A percentile compares a stretch with the other conserved stretches of the same genome.
Evolutionary conservation across 2,329 filamentous ascomycete genomes (phyloP).

Genomic region (Sporothrix sp.): DNA sequence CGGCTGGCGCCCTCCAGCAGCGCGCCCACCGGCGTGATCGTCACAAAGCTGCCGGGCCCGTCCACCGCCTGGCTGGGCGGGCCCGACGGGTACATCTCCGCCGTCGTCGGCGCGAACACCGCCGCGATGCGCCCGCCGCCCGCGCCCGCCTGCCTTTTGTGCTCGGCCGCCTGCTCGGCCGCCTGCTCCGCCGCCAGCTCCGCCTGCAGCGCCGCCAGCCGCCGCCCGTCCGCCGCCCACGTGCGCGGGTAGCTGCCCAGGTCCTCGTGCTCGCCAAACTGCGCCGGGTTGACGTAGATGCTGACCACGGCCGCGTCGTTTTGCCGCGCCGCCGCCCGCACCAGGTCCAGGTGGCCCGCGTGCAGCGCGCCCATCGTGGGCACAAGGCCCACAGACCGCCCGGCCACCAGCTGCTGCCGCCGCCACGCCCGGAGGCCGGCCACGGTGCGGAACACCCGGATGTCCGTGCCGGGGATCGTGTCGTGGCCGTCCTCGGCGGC

Average conservation of each 20-base stretch:
- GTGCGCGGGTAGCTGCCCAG: slow-evolving; percentile 82
- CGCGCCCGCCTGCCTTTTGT: too few species aligned
- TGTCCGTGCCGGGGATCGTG: slow-evolving; percentile 46
- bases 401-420: slow-evolving; percentile 51
- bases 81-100: slow-evolving; percentile 79
- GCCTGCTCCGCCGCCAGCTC: too few species aligned
- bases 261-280: slow-evolving; percentile 87
- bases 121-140: too few species aligned
- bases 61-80: slow-evolving; percentile 61
- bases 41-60: slow-evolving; percentile 81
- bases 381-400: slow-evolving; percentile 73
- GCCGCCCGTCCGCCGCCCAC: slow-evolving; percentile 66
- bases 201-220: slow-evolving; percentile 57
- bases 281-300: slow-evolving; percentile 93
- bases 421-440: slow-evolving; percentile 60
- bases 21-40: slow-evolving; percentile 72
- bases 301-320: slow-evolving; percentile 83
- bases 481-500: slow-evolving; percentile 23
- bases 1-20: slow-evolving; percentile 76
- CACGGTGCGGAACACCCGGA: slow-evolving; percentile 69
- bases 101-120: slow-evolving; percentile 75
- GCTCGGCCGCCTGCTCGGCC: too few species aligned
- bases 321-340: slow-evolving; percentile 72
- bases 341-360: slow-evolving; percentile 75
- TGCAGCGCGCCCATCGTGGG: slow-evolving; percentile 99